A percentile compares a stretch with the other conserved stretches of the same genome.
Evolutionary conservation across 345 rosid species (phyloP).

Genomic region (Moringa oleifera): DNA sequence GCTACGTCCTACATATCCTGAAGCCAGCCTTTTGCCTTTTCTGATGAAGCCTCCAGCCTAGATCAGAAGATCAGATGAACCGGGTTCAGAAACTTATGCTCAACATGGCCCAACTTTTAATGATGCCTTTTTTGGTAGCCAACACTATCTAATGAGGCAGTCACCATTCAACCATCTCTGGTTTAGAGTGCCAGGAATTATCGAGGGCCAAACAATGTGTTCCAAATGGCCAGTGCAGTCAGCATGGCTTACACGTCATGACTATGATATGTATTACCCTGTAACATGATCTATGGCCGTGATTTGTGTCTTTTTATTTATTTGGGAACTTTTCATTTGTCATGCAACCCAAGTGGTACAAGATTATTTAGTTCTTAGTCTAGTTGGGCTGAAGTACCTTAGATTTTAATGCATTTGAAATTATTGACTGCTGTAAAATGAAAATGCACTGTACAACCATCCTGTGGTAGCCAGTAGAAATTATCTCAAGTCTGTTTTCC

Average conservation of each 20-base stretch:
- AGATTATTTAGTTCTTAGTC: constrained; percentile 6
- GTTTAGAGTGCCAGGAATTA: constrained; percentile 17
- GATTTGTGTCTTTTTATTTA: constrained; percentile 12
- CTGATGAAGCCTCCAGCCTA: constrained; percentile 79
- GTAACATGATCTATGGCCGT: constrained; percentile 13
- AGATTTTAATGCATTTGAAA: too few species aligned
- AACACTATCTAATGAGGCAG: constrained; percentile 26
- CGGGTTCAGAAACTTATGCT: constrained; percentile 44
- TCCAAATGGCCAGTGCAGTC: constrained; percentile 4
- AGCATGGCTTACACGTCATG: background rate
- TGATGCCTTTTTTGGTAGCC: constrained; percentile 26
- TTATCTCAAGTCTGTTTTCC: too few species aligned
- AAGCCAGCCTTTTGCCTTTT: constrained; percentile 74
- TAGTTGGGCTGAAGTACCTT: too few species aligned
- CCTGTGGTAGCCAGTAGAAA: too few species aligned
- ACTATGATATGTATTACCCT: too few species aligned
- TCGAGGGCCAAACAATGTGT: background rate
- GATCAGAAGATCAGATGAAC: constrained; percentile 93
- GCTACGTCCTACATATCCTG: constrained; percentile 90
- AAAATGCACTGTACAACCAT: too few species aligned
- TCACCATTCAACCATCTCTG: constrained; percentile 23
- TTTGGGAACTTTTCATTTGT: constrained; percentile 7
- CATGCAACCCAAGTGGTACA: constrained; percentile 14
- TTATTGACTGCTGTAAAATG: too few species aligned
- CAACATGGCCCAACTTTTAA: constrained; percentile 43